phyloP scores from a whole-genome alignment of 2,329 filamentous ascomycete species.

The Penicillium vulpinum region DNA sequence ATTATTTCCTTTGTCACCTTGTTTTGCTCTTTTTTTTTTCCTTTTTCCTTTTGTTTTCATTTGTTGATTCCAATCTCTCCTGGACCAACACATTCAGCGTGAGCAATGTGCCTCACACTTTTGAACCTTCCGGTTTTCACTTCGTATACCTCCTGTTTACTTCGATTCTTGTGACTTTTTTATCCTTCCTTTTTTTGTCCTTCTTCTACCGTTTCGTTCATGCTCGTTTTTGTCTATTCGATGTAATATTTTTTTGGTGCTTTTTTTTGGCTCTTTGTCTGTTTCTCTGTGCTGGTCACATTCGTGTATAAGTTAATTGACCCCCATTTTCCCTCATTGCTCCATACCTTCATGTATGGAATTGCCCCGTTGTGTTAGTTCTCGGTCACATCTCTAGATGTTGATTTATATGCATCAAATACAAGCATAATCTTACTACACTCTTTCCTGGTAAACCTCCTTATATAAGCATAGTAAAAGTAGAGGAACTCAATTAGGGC shows the following conservation, averaged over 20 bases:
- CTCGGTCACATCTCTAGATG: conserved; percentile 15
- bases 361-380: conserved; percentile 29
- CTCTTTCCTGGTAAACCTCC: background rate
- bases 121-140: conserved; percentile 30
- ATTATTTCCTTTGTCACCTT: conserved; percentile 51
- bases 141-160: conserved; percentile 41
- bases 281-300: conserved; percentile 43
- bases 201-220: conserved; percentile 24
- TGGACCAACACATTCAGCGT: conserved; percentile 22
- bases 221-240: conserved; percentile 26
- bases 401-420: conserved; percentile 22
- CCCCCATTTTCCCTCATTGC: conserved; percentile 24
- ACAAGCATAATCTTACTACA: conserved; percentile 17
- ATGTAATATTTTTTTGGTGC: conserved; percentile 35
- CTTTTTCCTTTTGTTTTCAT: conserved; percentile 28
- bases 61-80: conserved; percentile 15
- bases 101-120: conserved; percentile 16
- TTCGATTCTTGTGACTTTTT: conserved; percentile 34
- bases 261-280: conserved; percentile 11
- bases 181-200: conserved; percentile 10
- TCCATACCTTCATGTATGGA: conserved; percentile 39
- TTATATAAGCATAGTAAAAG: background rate
- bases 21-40: conserved; percentile 38
- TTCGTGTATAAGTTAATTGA: conserved; percentile 41
- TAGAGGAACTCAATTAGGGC: background rate